These are phyloP conservation scores for Boletus reticuloceps DNA, from an alignment of 768 basidiomycete genomes.

Conservation along the genomic window DNA sequence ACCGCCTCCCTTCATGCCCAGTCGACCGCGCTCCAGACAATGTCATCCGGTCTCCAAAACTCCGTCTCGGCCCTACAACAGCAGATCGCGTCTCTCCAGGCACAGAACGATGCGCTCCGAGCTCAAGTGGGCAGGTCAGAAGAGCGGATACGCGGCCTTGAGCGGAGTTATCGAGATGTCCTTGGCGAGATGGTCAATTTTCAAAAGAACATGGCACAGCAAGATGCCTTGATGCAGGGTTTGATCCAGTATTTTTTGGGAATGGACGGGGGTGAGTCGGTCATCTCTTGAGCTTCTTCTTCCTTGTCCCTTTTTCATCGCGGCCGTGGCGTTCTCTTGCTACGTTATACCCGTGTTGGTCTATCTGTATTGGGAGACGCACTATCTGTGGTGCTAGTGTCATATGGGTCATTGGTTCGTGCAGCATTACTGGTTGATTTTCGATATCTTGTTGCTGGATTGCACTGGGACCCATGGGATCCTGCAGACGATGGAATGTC, in stretches of 20 bases:
- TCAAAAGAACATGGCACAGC: constrained; percentile 75
- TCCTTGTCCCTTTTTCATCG: neutral
- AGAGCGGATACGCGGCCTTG: constrained; percentile 54
- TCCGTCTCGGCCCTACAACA: constrained; percentile 28
- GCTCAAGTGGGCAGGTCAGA: constrained; percentile 38
- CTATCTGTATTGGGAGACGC: neutral
- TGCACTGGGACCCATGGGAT: no score
- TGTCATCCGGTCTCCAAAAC: constrained; percentile 27
- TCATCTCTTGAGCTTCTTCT: neutral
- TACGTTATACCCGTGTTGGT: neutral
- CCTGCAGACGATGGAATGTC: no score
- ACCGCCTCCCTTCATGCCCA: constrained; percentile 35
- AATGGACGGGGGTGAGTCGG: constrained; percentile 53
- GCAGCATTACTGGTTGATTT: no score
- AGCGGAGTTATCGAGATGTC: constrained; percentile 64
- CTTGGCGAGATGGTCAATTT: constrained; percentile 71
- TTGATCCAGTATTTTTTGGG: constrained; percentile 80
- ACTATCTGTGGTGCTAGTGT: no score
- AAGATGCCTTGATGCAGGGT: constrained; percentile 80
- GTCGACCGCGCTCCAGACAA: constrained; percentile 30
- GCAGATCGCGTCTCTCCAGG: constrained; percentile 25
- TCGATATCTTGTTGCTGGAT: no score
- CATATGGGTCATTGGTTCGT: no score
- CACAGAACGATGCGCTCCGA: constrained; percentile 32
- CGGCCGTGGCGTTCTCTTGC: no score